Base-by-base conservation (phyloP, 2,329 filamentous ascomycete species). In the Zasmidium cellare region DNA sequence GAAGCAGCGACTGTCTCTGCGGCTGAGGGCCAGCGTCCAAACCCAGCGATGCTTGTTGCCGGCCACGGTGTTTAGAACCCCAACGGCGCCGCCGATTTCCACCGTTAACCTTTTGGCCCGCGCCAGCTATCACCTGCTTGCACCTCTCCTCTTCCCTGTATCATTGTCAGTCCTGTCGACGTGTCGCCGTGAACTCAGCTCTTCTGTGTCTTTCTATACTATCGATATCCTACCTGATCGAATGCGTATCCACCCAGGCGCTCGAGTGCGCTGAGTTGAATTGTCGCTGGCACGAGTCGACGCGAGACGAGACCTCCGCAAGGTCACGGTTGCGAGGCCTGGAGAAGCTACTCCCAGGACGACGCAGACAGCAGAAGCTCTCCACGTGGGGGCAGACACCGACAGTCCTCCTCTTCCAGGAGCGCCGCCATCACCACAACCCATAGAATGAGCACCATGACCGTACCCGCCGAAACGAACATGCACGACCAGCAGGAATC, bases 361-460 rank as follows among this genome's bases (percentile, higher is more conserved):
- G 14, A 7, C 28, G 28, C 28, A 31, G 28, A 38, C 23, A 51
- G 18, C 23, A 11, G 11, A 23, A 53, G 31, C 51, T 53, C 28
- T 46, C 45, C 44, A 53, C 51, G 51, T 53, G 51, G 51, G 41
- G 51, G 23, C 23, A 9, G 41, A 22, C 23, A 41, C 35, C 35
- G 35, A 41, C 35, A 9, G 35, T 41, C 35, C 35, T 41, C 35
- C 35, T 41, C n/a, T 41, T 5, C 35, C 35, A 41, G 7, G 35
- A n/a, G 35, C 11, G 12, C 35, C 16, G 6, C 7, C n/a, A 18
- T 14, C 7, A 41, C 16, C 35, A n/a, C 35, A 41, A 24, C 35
- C 20, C 28, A 20, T 9, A 23, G 47, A 53, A 59, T 63, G 58
- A 57, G 51, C 48, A 57, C 61, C 54, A 59, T 59, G 54, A 61